Conservation (phyloP, 345 rosid species). For the Tarenaya hassleriana region DNA sequence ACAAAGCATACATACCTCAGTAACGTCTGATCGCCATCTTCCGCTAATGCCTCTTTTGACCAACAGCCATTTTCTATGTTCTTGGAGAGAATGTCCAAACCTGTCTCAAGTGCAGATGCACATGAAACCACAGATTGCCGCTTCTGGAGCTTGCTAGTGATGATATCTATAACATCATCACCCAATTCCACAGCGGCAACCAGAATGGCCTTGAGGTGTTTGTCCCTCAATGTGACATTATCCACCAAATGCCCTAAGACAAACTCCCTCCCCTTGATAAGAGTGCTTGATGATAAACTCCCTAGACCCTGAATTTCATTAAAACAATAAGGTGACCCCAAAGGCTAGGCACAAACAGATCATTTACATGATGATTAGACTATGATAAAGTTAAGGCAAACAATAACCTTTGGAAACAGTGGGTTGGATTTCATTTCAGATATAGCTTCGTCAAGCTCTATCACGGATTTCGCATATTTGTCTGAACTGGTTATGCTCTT, state of each 20-base stretch:
- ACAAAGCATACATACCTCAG: constrained; percentile 22
- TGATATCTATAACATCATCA: constrained; percentile 32
- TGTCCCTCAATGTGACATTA: constrained; percentile 53
- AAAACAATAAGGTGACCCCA: neutral
- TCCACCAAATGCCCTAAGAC: constrained; percentile 41
- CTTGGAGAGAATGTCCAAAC: constrained; percentile 39
- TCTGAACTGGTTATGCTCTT: constrained; percentile 36
- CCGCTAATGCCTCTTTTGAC: constrained; percentile 20
- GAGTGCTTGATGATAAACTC: constrained; percentile 48
- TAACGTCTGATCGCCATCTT: constrained; percentile 21
- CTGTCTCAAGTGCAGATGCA: constrained; percentile 36
- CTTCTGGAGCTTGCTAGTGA: constrained; percentile 36
- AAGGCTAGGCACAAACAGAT: neutral
- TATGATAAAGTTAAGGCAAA: neutral
- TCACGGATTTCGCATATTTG: constrained; percentile 38
- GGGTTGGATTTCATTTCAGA: constrained; percentile 44
- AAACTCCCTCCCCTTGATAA: constrained; percentile 39
- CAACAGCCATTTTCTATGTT: constrained; percentile 16
- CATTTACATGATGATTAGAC: neutral
- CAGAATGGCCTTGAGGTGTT: constrained; percentile 56
- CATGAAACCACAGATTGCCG: constrained; percentile 53
- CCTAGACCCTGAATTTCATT: constrained; percentile 55
- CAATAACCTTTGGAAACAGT: constrained; percentile 68
- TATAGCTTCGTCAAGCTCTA: constrained; percentile 58
- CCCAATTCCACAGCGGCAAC: constrained; percentile 40